These are phyloP conservation scores for Talaromyces pinophilus DNA, from an alignment of 2,329 filamentous ascomycete species.

Conservation along the genomic window DNA sequence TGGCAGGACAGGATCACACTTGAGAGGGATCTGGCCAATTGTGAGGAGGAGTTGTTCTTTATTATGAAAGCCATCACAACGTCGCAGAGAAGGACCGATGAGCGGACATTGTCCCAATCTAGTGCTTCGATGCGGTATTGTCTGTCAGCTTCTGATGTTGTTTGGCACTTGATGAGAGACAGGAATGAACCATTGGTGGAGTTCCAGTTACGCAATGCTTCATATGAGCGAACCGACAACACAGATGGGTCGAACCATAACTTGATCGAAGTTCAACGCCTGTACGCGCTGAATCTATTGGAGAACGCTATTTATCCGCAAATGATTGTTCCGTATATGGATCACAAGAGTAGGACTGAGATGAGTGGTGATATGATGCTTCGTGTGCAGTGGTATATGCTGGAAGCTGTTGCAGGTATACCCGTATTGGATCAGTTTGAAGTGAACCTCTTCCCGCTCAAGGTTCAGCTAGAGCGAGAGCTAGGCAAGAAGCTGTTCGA, in stretches of 20 bases:
- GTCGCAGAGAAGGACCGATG: conserved; percentile 81
- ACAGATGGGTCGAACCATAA: conserved; percentile 97
- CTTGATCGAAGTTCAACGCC: conserved; percentile 79
- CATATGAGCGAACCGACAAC: conserved; percentile 95
- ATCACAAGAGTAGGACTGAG: conserved; percentile 60
- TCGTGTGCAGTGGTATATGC: conserved; percentile 94
- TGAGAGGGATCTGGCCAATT: conserved; percentile 82
- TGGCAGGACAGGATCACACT: conserved; percentile 90
- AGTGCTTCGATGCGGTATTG: conserved; percentile 87
- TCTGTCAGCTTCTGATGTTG: conserved; percentile 90
- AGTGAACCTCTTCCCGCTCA: conserved; percentile 87
- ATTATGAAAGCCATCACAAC: conserved; percentile 99
- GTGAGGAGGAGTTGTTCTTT: conserved; percentile 97
- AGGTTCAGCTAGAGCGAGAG: conserved; percentile 89
- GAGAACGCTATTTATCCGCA: conserved; percentile 90
- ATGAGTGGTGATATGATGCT: conserved; percentile 78
- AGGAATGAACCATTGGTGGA: conserved; percentile 86
- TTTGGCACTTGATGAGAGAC: conserved; percentile 93
- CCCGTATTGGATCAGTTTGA: conserved; percentile 97
- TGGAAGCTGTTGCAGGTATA: conserved; percentile 96
- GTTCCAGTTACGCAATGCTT: conserved; percentile 84
- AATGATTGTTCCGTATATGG: conserved; percentile 88
- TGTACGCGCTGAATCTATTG: conserved; percentile 86
- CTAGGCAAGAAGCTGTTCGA: conserved; percentile 92
- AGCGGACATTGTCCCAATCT: conserved; percentile 66